Base-by-base conservation (phyloP, 1,284 basidiomycete genomes). In the Ceratobasidium sp. region DNA sequence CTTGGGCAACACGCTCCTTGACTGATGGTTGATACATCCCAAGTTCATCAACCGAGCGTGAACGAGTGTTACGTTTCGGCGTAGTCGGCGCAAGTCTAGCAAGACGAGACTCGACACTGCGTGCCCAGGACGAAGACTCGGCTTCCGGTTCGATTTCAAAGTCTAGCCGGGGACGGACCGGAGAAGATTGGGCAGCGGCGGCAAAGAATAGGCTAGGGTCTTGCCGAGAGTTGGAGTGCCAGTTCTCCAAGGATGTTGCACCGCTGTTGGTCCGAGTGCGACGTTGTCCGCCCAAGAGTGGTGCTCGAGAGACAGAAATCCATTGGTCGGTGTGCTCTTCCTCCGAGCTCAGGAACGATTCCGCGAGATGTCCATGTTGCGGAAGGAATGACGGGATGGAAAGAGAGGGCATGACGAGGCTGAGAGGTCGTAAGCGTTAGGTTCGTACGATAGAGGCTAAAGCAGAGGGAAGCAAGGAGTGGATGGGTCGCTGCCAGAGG, bases 271-370 rank as follows among this genome's bases (percentile, higher is more conserved):
- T 62, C 2, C 22, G 65, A 11, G 37, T 62, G 44, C 29, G 65
- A 17, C 44, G 65, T 9, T n/a, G 15, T 8, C 29, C 34, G 34
- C 11, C 54, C 57, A 67, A 29, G n/a, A 52, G 46, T 17, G 65
- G 65, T 9, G 59, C 59, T 1, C 49, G 65, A 9, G 65, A 67
- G 46, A 67, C 65, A 52, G 65, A 49, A 13, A 67, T 52, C 65
- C 65, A 67, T 29, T 49, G 65, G 49, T 67, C 65, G 46, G 65
- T 67, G 49, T 67, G 65, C 17, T 67, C 65, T 7, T 67, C 65
- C 44, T 67, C 65, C 34, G 65, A 51, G 17, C 43, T 51, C 15
- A 46, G 65, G 17, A 67, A 52, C 13, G 65, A 67, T 15, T 67
- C 65, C 44, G 49, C 49, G 29, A 32, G 65, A 19, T 43, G 65